Base-by-base conservation (phyloP, 768 basidiomycete genomes). In the Amanita inopinata region DNA sequence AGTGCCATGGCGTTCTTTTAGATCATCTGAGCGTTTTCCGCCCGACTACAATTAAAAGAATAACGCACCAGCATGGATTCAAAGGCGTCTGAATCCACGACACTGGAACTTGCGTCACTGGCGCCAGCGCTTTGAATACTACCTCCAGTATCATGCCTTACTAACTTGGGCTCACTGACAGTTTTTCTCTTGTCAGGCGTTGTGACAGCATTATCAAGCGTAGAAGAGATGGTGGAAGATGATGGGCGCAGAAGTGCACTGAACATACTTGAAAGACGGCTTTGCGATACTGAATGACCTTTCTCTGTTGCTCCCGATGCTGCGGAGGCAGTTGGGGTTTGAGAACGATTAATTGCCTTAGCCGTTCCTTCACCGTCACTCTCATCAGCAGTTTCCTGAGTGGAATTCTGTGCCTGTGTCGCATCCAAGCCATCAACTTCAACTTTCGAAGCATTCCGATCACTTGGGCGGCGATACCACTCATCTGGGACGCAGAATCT, bases 401-500 rank as follows among this genome's bases (percentile, higher is more conserved):
- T 63, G 6, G 64, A 61, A 15, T 62, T 62, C 12, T 64, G 61
- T 32, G 65, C 63, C 4, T 70, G 71, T 5, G 60, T 61, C 49
- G 74, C 73, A 49, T 76, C 63, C 32, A 76, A 54, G 2, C 72
- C 67, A 62, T 63, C 33, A 77, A 61, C 0, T 74, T 75, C 18
- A 66, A 60, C 22, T 78, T 69, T 2, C 10, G 76, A 74, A 2
- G 68, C 52, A 28, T 60, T 64, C 0, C 75, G 74, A 5, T 78
- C 71, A 47, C 73, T 82, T 14, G 78, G 75, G 12, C 83, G 73
- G 44, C 78, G 76, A 58, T 77, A 89, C 87, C 81, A 89, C 53
- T 82, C 80, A 40, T 83, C 83, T 1, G 83, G 83, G 5, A 90
- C 75, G 47, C 79, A 83, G 43, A 88, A 71, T 19, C 71, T 68